These are phyloP conservation scores for Aspergillus sp. DNA, from an alignment of 2,329 filamentous ascomycete species.

Conservation along the genomic window DNA sequence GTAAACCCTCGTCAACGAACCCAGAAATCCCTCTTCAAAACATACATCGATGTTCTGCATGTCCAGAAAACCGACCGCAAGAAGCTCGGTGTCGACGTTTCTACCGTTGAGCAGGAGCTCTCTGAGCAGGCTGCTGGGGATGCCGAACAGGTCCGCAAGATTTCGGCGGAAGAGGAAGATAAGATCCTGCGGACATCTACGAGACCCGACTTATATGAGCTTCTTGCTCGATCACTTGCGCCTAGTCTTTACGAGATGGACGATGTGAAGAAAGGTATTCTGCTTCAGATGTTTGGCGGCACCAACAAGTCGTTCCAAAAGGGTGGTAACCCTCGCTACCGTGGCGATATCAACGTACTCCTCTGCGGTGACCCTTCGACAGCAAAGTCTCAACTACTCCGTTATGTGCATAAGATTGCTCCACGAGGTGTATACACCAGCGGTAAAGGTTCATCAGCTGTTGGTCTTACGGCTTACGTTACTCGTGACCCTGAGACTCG, in stretches of 20 bases:
- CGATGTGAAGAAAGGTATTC: slow-evolving; percentile 96
- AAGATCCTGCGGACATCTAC: slow-evolving; percentile 80
- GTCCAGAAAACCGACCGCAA: slow-evolving; percentile 97
- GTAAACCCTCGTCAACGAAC: slow-evolving; percentile 91
- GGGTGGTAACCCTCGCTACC: slow-evolving; percentile 90
- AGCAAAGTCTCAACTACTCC: slow-evolving; percentile 88
- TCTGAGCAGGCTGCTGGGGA: slow-evolving; percentile 69
- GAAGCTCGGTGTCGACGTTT: slow-evolving; percentile 84
- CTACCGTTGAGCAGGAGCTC: slow-evolving; percentile 81
- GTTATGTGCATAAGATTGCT: slow-evolving; percentile 97
- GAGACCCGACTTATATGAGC: slow-evolving; percentile 86
- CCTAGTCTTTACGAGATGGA: slow-evolving; percentile 98
- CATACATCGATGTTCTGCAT: slow-evolving; percentile 91
- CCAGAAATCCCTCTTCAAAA: slow-evolving; percentile 96
- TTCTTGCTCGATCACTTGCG: slow-evolving; percentile 84
- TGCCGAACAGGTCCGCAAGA: slow-evolving; percentile 79
- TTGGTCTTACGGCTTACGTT: slow-evolving; percentile 75
- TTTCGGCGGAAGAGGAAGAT: slow-evolving; percentile 81
- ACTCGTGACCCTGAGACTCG: slow-evolving; percentile 72
- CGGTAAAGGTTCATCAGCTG: slow-evolving; percentile 73
- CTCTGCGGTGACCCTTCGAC: slow-evolving; percentile 97
- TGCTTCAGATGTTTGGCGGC: slow-evolving; percentile 93
- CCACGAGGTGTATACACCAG: slow-evolving; percentile 80
- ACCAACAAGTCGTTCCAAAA: slow-evolving; percentile 98
- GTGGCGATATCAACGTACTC: slow-evolving; percentile 95